Conservation (phyloP, 345 rosid species). For the Rhodamnia rubescens region DNA sequence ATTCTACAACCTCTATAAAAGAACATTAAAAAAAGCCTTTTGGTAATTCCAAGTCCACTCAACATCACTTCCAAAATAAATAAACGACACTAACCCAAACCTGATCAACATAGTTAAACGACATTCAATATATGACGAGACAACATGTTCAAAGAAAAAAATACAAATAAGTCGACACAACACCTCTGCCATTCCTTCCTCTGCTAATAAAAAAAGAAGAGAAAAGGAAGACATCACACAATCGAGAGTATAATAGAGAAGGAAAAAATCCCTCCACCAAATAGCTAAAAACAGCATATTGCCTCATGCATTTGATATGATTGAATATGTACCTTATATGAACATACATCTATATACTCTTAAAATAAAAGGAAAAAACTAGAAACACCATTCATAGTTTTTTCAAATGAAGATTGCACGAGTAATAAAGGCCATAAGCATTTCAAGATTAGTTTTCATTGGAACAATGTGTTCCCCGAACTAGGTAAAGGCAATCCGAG, state of each 20-base stretch:
- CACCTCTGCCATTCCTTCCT: neutral
- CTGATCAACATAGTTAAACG: neutral
- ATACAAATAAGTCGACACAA: too few relatives aligned
- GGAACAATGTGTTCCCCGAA: too few relatives aligned
- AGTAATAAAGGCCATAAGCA: neutral
- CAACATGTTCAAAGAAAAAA: neutral
- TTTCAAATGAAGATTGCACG: neutral
- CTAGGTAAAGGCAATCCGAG: too few relatives aligned
- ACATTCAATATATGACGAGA: neutral
- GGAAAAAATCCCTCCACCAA: neutral
- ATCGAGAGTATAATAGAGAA: neutral
- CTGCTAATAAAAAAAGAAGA: neutral
- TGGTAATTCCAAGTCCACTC: neutral
- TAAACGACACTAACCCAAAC: neutral
- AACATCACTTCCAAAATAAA: too few relatives aligned
- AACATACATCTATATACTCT: neutral
- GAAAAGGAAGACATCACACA: neutral
- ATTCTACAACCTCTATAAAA: conserved; percentile 31
- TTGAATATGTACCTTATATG: neutral
- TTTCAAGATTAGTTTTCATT: too few relatives aligned
- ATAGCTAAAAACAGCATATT: too few relatives aligned
- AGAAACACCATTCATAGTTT: neutral
- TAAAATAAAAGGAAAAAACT: neutral
- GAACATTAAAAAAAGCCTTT: conserved; percentile 14
- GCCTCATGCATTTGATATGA: neutral